A percentile compares a stretch with the other conserved stretches of the same genome.
Evolutionary conservation across 2,329 filamentous ascomycete species (phyloP).

Genomic region (Talaromyces sp.): DNA sequence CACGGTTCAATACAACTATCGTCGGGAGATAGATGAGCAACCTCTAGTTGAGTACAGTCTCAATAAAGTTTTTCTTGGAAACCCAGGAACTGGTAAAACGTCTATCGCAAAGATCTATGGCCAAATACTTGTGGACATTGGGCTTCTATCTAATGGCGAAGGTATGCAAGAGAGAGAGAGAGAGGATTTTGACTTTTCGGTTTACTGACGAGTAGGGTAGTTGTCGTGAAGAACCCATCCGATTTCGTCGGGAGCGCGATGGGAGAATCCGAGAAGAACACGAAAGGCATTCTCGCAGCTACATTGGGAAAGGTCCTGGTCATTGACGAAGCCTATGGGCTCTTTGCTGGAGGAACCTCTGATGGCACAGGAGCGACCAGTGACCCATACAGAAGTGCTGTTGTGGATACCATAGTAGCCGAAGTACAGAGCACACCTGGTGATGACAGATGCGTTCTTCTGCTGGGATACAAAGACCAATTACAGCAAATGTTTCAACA

Average conservation of each 20-base stretch:
- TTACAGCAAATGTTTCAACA: conserved; percentile 71
- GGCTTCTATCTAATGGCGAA: conserved; percentile 63
- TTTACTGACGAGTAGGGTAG: conserved; percentile 31
- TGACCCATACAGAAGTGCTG: conserved; percentile 56
- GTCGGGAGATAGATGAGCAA: conserved; percentile 59
- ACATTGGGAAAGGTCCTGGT: conserved; percentile 69
- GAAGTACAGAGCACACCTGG: conserved; percentile 65
- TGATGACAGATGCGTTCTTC: conserved; percentile 66
- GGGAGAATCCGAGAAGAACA: conserved; percentile 65
- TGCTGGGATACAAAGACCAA: conserved; percentile 65
- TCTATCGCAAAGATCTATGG: conserved; percentile 70
- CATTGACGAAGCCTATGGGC: conserved; percentile 73
- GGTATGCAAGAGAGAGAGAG: conserved; percentile 36
- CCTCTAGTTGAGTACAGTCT: conserved; percentile 55
- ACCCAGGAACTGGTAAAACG: conserved; percentile 72
- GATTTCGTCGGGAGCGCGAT: conserved; percentile 64
- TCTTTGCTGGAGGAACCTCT: conserved; percentile 39
- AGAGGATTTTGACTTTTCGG: neutral
- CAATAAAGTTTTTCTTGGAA: conserved; percentile 66
- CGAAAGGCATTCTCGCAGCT: conserved; percentile 64
- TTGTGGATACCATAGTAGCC: conserved; percentile 69
- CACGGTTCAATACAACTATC: conserved; percentile 59
- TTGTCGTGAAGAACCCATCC: conserved; percentile 65
- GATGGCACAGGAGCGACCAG: conserved; percentile 23
- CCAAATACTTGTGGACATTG: conserved; percentile 61